These are phyloP conservation scores for Didymella pinodella DNA, from an alignment of 2,329 filamentous ascomycete genomes.

Conservation along the genomic window DNA sequence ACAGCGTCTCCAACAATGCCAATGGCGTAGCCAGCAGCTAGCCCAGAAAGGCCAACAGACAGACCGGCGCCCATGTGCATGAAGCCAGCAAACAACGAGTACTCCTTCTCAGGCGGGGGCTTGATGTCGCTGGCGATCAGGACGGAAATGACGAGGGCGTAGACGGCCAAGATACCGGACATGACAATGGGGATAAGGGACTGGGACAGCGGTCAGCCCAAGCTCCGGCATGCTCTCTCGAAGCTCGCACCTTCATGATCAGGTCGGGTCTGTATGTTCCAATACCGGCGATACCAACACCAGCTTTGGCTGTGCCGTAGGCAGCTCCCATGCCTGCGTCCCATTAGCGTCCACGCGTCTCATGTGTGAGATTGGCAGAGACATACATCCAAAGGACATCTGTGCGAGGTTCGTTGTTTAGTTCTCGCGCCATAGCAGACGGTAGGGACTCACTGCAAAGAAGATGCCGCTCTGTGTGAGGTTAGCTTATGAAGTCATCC, in stretches of 20 bases:
- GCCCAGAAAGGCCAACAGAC: constrained; percentile 66
- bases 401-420: constrained; percentile 39
- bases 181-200: constrained; percentile 91
- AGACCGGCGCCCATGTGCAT: constrained; percentile 92
- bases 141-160: constrained; percentile 95
- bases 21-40: constrained; percentile 69
- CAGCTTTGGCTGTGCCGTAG: constrained; percentile 87
- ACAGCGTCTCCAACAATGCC: constrained; percentile 93
- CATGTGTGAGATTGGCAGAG: constrained; percentile 5
- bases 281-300: constrained; percentile 85
- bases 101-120: constrained; percentile 71
- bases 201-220: constrained; percentile 55
- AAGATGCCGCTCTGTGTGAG: constrained; percentile 73
- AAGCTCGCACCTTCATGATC: constrained; percentile 79
- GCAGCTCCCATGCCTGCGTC: constrained; percentile 73
- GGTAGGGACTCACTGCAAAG: constrained; percentile 62
- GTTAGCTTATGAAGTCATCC: constrained; percentile 50
- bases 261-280: constrained; percentile 85
- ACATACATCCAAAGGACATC: constrained; percentile 85
- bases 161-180: constrained; percentile 99
- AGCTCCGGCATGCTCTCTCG: constrained; percentile 8
- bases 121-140: constrained; percentile 90
- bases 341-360: constrained; percentile 30
- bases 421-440: constrained; percentile 23
- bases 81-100: constrained; percentile 90